Conservation (phyloP, 2,329 filamentous ascomycete genomes). For the Xylariaceae sp. region DNA sequence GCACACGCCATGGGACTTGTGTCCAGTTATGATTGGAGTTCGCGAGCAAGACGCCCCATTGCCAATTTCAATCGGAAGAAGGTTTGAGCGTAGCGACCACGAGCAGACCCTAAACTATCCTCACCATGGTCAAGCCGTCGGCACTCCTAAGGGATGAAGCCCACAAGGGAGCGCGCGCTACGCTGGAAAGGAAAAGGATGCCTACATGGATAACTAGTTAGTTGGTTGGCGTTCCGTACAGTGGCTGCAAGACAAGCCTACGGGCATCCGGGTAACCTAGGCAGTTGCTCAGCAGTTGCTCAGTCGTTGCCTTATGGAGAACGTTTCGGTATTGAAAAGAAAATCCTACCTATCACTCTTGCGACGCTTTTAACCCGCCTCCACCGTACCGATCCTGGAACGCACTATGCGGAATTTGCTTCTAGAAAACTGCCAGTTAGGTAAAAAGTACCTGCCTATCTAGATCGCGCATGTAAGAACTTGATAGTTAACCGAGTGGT, state of each 20-base stretch:
- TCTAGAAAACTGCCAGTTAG: background rate
- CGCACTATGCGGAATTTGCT: background rate
- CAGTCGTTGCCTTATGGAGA: background rate
- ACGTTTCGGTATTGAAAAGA: background rate
- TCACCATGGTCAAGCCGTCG: conserved; percentile 17
- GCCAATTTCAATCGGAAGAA: conserved; percentile 19
- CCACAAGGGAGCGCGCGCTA: background rate
- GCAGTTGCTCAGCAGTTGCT: background rate
- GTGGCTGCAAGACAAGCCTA: no score
- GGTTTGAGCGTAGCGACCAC: conserved; percentile 3
- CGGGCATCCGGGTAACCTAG: no score
- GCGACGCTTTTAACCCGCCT: background rate
- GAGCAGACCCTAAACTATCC: conserved; percentile 18
- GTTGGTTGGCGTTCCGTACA: background rate
- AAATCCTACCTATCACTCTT: background rate
- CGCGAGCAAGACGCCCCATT: conserved; percentile 23
- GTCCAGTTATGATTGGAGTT: conserved; percentile 27
- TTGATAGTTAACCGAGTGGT: conserved; percentile 4
- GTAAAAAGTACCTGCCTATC: no score
- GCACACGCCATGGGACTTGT: conserved; percentile 23
- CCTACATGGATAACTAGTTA: no score
- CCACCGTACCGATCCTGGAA: background rate
- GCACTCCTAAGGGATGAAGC: conserved; percentile 13
- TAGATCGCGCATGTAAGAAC: conserved; percentile 2
- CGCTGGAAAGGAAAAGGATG: no score